Evolutionary conservation across 2,329 filamentous ascomycete genomes (phyloP).

Genomic region (Botrytis galanthina): DNA sequence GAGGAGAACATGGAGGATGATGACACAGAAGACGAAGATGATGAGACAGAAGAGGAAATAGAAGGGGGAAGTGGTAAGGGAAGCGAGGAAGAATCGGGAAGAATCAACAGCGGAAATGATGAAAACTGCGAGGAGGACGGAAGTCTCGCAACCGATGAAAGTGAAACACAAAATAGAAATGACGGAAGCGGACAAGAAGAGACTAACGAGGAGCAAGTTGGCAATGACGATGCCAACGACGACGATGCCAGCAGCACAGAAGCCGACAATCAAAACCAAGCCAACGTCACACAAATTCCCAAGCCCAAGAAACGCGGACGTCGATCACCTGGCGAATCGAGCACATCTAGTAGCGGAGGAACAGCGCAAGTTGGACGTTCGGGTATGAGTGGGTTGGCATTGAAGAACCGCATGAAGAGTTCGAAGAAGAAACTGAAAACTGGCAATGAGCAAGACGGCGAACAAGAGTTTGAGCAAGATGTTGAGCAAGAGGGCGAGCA

Average conservation of each 20-base stretch:
- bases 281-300: too few relatives aligned
- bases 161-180: too few relatives aligned
- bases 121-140: neutral
- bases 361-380: neutral
- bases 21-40: too few relatives aligned
- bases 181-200: neutral
- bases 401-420: neutral
- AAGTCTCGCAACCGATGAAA: neutral
- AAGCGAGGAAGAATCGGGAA: too few relatives aligned
- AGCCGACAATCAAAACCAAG: neutral
- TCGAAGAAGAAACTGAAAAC: neutral
- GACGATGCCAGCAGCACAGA: neutral
- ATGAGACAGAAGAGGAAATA: too few relatives aligned
- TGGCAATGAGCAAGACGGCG: neutral
- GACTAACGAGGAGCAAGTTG: neutral
- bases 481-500: neutral
- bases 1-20: too few relatives aligned
- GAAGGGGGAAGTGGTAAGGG: neutral
- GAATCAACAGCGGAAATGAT: neutral
- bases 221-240: too few relatives aligned
- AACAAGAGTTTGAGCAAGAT: neutral
- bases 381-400: neutral
- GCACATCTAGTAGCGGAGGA: neutral
- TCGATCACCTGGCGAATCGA: neutral
- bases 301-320: neutral